phyloP scores from a whole-genome alignment of 805 yeast genomes.

The Metschnikowia vanudenii region DNA sequence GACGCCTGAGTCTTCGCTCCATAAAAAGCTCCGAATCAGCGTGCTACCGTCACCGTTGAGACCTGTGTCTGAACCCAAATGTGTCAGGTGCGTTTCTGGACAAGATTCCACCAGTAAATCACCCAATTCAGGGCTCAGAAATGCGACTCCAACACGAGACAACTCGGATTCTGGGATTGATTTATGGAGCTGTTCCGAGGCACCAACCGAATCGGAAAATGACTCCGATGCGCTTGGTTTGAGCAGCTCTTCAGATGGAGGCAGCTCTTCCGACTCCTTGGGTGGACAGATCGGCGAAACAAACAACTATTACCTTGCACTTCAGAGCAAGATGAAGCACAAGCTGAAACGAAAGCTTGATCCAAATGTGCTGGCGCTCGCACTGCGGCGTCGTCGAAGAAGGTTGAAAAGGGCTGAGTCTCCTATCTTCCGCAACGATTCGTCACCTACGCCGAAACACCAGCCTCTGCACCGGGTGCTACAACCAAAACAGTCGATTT shows the following conservation, averaged over 20 bases:
- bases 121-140: slow-evolving; percentile 1
- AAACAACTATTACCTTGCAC: slow-evolving; percentile 22
- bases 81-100: not conserved
- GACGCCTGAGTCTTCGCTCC: slow-evolving; percentile 37
- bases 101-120: not conserved
- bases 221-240: slow-evolving; percentile 4
- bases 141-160: too few relatives aligned
- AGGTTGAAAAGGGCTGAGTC: not conserved
- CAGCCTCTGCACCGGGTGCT: slow-evolving; percentile 42
- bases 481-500: slow-evolving; percentile 42
- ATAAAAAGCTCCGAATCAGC: slow-evolving; percentile 42
- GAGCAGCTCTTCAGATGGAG: slow-evolving; percentile 5
- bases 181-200: slow-evolving; percentile 27
- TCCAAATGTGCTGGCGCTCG: too few relatives aligned
- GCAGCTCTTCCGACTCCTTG: slow-evolving; percentile 6
- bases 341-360: slow-evolving; percentile 1
- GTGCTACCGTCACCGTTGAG: slow-evolving; percentile 20
- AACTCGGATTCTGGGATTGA: slow-evolving; percentile 16
- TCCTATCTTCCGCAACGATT: not conserved
- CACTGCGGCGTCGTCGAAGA: too few relatives aligned
- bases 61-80: not conserved
- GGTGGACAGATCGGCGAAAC: slow-evolving; percentile 14
- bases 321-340: slow-evolving; percentile 13
- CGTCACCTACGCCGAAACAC: slow-evolving; percentile 26
- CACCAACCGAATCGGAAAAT: slow-evolving; percentile 17